Base-by-base conservation (phyloP, 257 asterid species). In the Cruciata laevipes region DNA sequence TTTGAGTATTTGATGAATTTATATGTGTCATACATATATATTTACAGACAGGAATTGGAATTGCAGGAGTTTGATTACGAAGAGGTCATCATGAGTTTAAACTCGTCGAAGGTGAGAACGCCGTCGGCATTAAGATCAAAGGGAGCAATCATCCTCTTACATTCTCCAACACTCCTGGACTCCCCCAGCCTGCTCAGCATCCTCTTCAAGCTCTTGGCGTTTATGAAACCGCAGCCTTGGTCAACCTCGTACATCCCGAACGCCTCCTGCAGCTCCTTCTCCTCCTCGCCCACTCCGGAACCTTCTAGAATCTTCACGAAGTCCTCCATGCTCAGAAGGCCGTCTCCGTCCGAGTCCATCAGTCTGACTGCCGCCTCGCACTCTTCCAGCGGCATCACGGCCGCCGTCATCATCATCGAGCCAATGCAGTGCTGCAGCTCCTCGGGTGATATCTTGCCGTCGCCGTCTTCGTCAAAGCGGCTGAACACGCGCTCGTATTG, bases 111-210 rank as follows among this genome's bases (percentile, higher is more conserved):
- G 55, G 70, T 69, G 0, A 89, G 84, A 62, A 83, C 82, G 0
- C 92, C 96, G 66, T 87, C 96, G 0, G 83, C 89, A 13, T 89
- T 81, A 30, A 87, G 73, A 77, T 89, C 96, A 61, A 85, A 87
- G 0, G 57, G 59, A 68, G 82, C 79, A 0, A 87, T 85, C 92
- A 89, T 86, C 61, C 38, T 56, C 68, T 35, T 72, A 66, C 96
- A 89, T 5, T 87, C 86, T 17, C 66, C 83, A 0, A 78, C 71
- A 1, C 79, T 83, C 65, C 64, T 83, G 6, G 82, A 67, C 72
- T 84, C 83, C 17, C 97, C 97, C 79, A 90, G 60, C 57, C 71
- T 80, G 0, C 73, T 64, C 1, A 90, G 81, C 95, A 82, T 87
- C 64, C 68, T 84, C 73, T 71, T 84, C 82, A 89, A 76, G 37